Percentiles rank a stretch among this genome's conserved stretches.
Conservation (phyloP, 768 basidiomycete species). For the Termitomyces sp. region DNA sequence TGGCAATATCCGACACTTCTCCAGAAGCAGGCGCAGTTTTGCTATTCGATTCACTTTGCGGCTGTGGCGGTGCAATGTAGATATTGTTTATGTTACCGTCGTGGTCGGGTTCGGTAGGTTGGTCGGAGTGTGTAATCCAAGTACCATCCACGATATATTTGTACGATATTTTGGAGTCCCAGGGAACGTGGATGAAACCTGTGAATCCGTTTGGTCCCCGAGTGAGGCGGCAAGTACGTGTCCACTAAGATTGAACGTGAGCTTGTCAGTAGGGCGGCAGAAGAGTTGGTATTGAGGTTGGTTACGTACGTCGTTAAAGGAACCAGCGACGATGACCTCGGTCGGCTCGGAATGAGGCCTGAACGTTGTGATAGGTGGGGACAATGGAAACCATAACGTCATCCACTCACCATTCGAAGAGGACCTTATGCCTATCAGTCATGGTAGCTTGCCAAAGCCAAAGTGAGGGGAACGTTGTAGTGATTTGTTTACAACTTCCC, state of each 20-base stretch:
- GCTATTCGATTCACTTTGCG: not conserved
- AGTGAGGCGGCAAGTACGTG: slow-evolving; percentile 46
- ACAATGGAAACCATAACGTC: not conserved
- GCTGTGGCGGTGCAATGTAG: slow-evolving; percentile 37
- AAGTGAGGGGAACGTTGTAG: slow-evolving; percentile 1
- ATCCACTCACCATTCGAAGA: slow-evolving; percentile 42
- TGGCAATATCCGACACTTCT: slow-evolving; percentile 1
- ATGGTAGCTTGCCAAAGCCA: slow-evolving; percentile 8
- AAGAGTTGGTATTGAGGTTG: slow-evolving; percentile 15
- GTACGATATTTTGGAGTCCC: slow-evolving; percentile 58
- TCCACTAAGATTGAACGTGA: slow-evolving; percentile 42
- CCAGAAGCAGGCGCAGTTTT: slow-evolving; percentile 12
- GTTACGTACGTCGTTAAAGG: slow-evolving; percentile 66
- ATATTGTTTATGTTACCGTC: slow-evolving; percentile 71
- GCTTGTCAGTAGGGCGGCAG: slow-evolving; percentile 2
- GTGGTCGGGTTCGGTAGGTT: slow-evolving; percentile 55
- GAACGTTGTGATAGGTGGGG: slow-evolving; percentile 8
- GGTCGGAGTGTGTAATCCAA: slow-evolving; percentile 51
- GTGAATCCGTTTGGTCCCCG: slow-evolving; percentile 52
- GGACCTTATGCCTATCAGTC: slow-evolving; percentile 34
- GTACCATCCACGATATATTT: slow-evolving; percentile 77
- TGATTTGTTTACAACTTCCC: slow-evolving; percentile 5
- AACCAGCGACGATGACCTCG: slow-evolving; percentile 65
- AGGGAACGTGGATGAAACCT: slow-evolving; percentile 49
- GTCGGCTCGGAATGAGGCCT: slow-evolving; percentile 57